Evolutionary conservation across 2,329 filamentous ascomycete species (phyloP), one percentile per base, ranked within the genome.

Genomic region (Cercospora nicotianae): DNA sequence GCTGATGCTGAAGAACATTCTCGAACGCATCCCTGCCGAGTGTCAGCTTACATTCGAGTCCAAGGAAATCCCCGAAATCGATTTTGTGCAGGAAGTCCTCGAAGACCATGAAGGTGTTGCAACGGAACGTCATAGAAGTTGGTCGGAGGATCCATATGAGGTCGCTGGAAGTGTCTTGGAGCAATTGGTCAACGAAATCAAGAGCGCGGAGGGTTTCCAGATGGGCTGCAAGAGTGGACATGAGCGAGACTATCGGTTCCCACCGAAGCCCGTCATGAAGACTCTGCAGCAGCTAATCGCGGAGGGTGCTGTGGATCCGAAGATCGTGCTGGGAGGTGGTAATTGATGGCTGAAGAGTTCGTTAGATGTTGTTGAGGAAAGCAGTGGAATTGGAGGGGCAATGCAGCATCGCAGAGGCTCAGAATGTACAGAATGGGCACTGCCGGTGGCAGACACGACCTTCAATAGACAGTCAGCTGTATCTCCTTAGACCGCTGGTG

Each of bases 11-110:
- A 48, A 45, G 16, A 65, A 72, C 13, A 66, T 71, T 48, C 65
- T 70, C 79, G 72, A 72, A 55, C 69, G 70, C 20, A 59, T 72
- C n/a, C 70, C 70, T 12, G 63, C 57, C 7, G 31, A 63, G 8
- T 70, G 69, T 57, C 45, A 67, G 59, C 13, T 72, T 18, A 33
- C 65, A 12, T 69, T 68, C 39, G 70, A 67, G 5, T 55, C 65
- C 5, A 45, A 63, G 31, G 59, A 39, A 20, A 64, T 64, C 3
- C 65, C 64, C 16, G 70, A 72, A 64, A 55, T 63, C 28, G 63
- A 67, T 9, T 67, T 66, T 48, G 67, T 69, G 30, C 48, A 69
- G 57, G 64, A 63, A 45, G 31, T 66, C 6, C 59, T 69, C 12
- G 66, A 55, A 12, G 53, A 67, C 16, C 60, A 36, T n/a, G 66